Percentiles rank a stretch among this genome's conserved stretches.
Evolutionary conservation across 371 early-diverging fungal species (phyloP).

Genomic region (Mortierella sp.): DNA sequence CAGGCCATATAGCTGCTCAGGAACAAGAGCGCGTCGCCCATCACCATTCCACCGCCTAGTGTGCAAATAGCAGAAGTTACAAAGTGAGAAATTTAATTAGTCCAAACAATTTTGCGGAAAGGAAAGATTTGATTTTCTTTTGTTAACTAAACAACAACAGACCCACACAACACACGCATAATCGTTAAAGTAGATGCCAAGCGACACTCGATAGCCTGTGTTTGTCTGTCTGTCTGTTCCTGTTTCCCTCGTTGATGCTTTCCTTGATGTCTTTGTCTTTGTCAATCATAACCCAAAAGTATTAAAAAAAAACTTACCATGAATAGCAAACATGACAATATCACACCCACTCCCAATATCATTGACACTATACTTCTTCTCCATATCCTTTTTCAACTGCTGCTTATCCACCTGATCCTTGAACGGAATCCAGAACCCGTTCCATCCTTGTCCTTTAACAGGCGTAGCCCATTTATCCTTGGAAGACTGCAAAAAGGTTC

Average conservation of each 20-base stretch:
- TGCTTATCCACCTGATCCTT: conserved; percentile 36
- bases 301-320: conserved; percentile 34
- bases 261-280: neutral
- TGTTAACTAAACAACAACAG: neutral
- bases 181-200: conserved; percentile 28
- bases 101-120: neutral
- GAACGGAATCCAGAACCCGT: conserved; percentile 56
- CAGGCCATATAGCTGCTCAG: conserved; percentile 55
- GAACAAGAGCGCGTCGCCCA: conserved; percentile 55
- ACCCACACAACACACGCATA: no score
- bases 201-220: neutral
- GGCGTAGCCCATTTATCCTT: conserved; percentile 49
- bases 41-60: conserved; percentile 54
- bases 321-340: conserved; percentile 52
- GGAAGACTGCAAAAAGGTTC: conserved; percentile 35
- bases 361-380: conserved; percentile 13
- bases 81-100: neutral
- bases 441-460: conserved; percentile 43
- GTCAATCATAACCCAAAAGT: neutral
- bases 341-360: conserved; percentile 51
- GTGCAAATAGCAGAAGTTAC: neutral
- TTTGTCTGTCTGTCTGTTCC: neutral
- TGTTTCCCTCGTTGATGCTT: neutral
- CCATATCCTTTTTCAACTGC: conserved; percentile 12
- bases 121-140: neutral